A percentile compares a stretch with the other conserved stretches of the same genome.
These are phyloP conservation scores for Linderniella brevidens DNA, from an alignment of 257 asterid genomes.

Conservation along the genomic window DNA sequence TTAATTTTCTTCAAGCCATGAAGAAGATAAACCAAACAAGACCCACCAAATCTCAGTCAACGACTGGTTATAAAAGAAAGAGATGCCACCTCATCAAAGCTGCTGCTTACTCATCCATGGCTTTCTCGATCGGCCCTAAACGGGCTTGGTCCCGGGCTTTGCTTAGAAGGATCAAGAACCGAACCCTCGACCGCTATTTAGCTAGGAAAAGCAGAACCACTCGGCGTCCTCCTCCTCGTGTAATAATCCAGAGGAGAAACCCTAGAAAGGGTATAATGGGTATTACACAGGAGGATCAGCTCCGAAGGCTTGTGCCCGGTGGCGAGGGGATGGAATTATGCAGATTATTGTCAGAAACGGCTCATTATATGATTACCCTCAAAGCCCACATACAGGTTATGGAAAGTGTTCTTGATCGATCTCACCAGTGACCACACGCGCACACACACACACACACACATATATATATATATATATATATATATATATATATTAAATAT, in stretches of 20 bases:
- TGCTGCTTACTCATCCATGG: slow-evolving; percentile 62
- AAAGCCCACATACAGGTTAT: slow-evolving; percentile 62
- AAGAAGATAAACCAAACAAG: slow-evolving; percentile 17
- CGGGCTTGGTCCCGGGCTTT: slow-evolving; percentile 63
- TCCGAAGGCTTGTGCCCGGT: slow-evolving; percentile 45
- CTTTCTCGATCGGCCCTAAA: slow-evolving; percentile 42
- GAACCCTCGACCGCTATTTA: slow-evolving; percentile 1
- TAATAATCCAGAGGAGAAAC: slow-evolving; percentile 9
- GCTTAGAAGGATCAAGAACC: slow-evolving; percentile 23
- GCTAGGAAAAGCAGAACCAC: neutral
- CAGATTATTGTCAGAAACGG: slow-evolving; percentile 49
- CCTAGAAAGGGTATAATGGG: slow-evolving; percentile 13
- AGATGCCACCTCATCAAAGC: slow-evolving; percentile 25
- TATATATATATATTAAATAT: no score
- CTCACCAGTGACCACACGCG: no score
- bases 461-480: no score
- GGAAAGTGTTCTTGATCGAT: slow-evolving; percentile 24
- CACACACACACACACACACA: no score
- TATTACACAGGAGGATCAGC: slow-evolving; percentile 14
- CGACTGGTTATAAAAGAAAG: slow-evolving; percentile 8
- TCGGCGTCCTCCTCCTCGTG: neutral
- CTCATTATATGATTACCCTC: slow-evolving; percentile 60
- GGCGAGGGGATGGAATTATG: slow-evolving; percentile 40
- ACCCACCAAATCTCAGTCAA: neutral
- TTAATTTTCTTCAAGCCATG: slow-evolving; percentile 34